phyloP scores from a whole-genome alignment of 2,329 filamentous ascomycete species.

The Aureobasidium mangrovei region DNA sequence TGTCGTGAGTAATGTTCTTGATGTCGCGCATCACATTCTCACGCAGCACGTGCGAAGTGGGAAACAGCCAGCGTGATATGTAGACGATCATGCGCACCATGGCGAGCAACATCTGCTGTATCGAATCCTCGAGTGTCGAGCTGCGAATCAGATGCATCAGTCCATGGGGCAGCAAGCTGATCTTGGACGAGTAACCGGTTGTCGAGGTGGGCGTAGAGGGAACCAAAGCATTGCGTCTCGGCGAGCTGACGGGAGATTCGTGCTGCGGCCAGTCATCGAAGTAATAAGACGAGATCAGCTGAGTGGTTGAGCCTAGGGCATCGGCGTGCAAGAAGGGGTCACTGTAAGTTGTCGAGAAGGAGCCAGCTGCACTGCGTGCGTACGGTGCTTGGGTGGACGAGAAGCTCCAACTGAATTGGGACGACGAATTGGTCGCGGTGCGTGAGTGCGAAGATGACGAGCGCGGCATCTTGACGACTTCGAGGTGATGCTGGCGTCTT shows the following conservation, averaged over 20 bases:
- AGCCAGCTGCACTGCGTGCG: neutral
- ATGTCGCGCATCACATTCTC: constrained; percentile 4
- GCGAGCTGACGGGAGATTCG: neutral
- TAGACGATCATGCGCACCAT: constrained; percentile 11
- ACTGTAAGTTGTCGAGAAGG: neutral
- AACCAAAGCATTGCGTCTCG: neutral
- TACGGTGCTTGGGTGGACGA: neutral
- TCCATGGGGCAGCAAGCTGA: neutral
- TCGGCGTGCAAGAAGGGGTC: constrained; percentile 11
- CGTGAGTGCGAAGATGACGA: constrained; percentile 7
- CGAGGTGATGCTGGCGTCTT: too few relatives aligned
- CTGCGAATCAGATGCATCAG: constrained; percentile 1
- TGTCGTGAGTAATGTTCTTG: neutral
- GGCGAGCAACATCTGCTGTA: neutral
- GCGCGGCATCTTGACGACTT: neutral
- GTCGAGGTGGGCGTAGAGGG: neutral
- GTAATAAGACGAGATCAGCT: constrained; percentile 8
- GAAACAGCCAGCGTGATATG: constrained; percentile 5
- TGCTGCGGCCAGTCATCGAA: neutral
- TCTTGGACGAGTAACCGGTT: neutral
- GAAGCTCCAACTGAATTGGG: neutral
- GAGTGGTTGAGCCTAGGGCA: neutral
- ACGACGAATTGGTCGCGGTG: constrained; percentile 1
- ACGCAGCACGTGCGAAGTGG: constrained; percentile 5
- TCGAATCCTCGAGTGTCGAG: neutral